Base-by-base conservation (phyloP, 2,329 filamentous ascomycete species). In the Neoarthrinium moseri region DNA sequence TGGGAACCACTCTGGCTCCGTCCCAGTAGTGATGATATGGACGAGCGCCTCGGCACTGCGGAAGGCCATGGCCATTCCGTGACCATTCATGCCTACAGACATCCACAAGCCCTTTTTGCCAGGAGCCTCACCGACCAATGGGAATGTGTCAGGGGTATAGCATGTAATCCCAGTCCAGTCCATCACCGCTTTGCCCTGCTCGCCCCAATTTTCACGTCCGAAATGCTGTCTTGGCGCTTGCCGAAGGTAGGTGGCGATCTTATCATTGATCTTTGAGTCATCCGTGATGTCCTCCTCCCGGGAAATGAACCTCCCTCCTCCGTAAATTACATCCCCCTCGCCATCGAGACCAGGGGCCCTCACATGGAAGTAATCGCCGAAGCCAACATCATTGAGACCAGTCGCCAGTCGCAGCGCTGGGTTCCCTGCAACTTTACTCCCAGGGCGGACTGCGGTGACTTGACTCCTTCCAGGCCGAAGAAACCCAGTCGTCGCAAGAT, bases 391-490 rank as follows among this genome's bases (percentile, higher is more conserved):
- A 27, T 56, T 39, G 59, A 53, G 48, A 48, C 53, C 55, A 39
- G 13, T 48, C 47, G 50, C 56, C 32, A 15, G 22, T 4, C 49
- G 21, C 32, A 66, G 41, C 5, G 58, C 49, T 33, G 51, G 50
- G 24, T 51, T 38, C 3, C 43, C 43, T 22, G 51, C 57, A 41
- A 59, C 63, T 17, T 51, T 56, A 17, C 18, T 50, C 2, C 62
- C 64, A 0, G 66, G 63, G 20, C 61, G 51, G 37, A 68, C 63
- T 13, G 72, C 72, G 6, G 69, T 68, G 38, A 76, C 63, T 52
- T 78, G 74, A 1, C 73, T 74, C 3, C 74, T 60, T 12, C 72
- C 45, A 0, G 75, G 74, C 8, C 74, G 66, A 13, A 78, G 65
- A 18, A 68, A 52, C 1, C 48, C 51, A 8, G 60, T 67, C 5